phyloP scores from a whole-genome alignment of 208 protist species.

The Trichomonas vaginalis region DNA sequence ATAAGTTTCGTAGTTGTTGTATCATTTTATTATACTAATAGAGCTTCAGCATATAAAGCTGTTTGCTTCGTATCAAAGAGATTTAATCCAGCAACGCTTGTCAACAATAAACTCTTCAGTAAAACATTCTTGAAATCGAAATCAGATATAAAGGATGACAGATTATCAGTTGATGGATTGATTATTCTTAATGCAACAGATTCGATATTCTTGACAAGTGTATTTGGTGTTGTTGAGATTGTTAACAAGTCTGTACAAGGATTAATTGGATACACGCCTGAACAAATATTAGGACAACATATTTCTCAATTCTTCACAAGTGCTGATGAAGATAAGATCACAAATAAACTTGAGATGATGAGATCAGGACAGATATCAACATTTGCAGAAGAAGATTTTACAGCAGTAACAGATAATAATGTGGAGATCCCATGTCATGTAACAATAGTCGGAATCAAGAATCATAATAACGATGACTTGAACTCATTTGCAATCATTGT shows the following conservation, averaged over 20 bases:
- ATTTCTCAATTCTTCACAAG: neutral
- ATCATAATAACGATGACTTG: neutral
- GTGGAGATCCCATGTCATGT: neutral
- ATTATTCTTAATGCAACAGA: neutral
- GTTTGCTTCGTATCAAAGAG: neutral
- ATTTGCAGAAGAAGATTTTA: neutral
- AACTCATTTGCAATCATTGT: neutral
- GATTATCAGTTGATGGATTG: neutral
- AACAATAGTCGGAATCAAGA: neutral
- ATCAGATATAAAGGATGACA: neutral
- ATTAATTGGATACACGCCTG: neutral
- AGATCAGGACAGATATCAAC: neutral
- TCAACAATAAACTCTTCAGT: neutral
- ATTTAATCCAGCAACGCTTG: neutral
- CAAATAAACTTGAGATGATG: neutral
- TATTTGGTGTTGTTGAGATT: neutral
- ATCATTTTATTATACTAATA: neutral
- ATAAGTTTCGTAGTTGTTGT: neutral
- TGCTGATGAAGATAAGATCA: neutral
- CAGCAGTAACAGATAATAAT: neutral
- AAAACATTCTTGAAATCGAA: neutral
- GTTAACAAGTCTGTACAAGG: neutral
- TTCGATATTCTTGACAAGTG: neutral
- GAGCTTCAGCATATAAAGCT: neutral
- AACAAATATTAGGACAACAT: constrained; percentile 2